phyloP scores from a whole-genome alignment of 2,329 filamentous ascomycete genomes.

The Pyrenophora seminiperda region DNA sequence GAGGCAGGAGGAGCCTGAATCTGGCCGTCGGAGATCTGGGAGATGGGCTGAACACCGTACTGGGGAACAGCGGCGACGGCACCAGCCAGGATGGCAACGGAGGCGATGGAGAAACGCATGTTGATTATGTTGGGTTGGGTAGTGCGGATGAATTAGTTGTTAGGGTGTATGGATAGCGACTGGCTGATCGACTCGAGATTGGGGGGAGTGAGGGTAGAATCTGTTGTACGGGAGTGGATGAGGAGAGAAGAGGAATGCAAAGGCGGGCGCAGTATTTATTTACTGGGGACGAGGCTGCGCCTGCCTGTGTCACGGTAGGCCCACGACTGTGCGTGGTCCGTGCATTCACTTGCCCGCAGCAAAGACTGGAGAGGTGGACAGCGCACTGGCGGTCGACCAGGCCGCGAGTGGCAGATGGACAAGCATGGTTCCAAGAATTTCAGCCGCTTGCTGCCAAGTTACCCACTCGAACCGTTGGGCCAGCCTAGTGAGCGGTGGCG shows the following conservation, averaged over 20 bases:
- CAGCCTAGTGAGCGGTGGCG: slow-evolving; percentile 1
- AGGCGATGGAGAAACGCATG: slow-evolving; percentile 41
- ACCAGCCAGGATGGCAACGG: slow-evolving; percentile 37
- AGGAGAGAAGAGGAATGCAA: slow-evolving; percentile 10
- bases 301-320: slow-evolving; percentile 1
- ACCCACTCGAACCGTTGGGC: slow-evolving; percentile 11
- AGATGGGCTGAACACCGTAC: slow-evolving; percentile 37
- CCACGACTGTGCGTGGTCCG: slow-evolving; percentile 1
- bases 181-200: slow-evolving; percentile 22
- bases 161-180: slow-evolving; percentile 15
- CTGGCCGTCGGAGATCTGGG: slow-evolving; percentile 48
- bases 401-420: slow-evolving; percentile 15
- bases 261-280: slow-evolving; percentile 20
- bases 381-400: slow-evolving; percentile 13
- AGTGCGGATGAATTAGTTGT: slow-evolving; percentile 10
- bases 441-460: slow-evolving; percentile 10
- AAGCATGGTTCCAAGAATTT: slow-evolving; percentile 28
- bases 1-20: slow-evolving; percentile 43
- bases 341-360: slow-evolving; percentile 1
- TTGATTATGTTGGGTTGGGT: slow-evolving; percentile 24
- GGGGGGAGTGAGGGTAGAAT: slow-evolving; percentile 5
- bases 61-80: slow-evolving; percentile 38
- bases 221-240: slow-evolving; percentile 11
- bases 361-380: slow-evolving; percentile 4
- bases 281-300: slow-evolving; percentile 9